Percentiles rank a stretch among this genome's conserved stretches.
Evolutionary conservation across 1,284 basidiomycete genomes (phyloP).

Genomic region (Ustilago xerochloae): DNA sequence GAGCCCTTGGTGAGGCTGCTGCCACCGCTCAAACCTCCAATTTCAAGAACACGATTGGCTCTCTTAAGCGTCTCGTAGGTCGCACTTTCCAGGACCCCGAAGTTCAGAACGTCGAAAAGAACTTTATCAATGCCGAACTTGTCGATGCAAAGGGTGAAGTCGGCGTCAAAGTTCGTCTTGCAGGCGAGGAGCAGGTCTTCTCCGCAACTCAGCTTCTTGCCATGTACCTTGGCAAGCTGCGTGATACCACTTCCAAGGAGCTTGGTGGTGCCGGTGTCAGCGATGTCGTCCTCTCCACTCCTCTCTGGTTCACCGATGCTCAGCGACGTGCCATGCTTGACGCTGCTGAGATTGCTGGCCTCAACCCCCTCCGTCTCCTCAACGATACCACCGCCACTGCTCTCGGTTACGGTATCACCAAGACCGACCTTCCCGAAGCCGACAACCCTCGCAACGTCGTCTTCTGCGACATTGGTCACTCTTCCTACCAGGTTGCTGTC

Average conservation of each 20-base stretch:
- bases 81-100: slow-evolving; percentile 61
- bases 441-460: slow-evolving; percentile 66
- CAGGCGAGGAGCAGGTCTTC: slow-evolving; percentile 62
- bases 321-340: slow-evolving; percentile 66
- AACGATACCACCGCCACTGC: slow-evolving; percentile 68
- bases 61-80: slow-evolving; percentile 67
- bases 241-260: slow-evolving; percentile 65
- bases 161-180: slow-evolving; percentile 66
- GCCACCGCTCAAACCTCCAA: slow-evolving; percentile 67
- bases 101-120: slow-evolving; percentile 65
- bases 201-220: slow-evolving; percentile 67
- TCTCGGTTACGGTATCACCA: slow-evolving; percentile 67
- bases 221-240: slow-evolving; percentile 67
- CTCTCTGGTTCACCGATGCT: slow-evolving; percentile 66
- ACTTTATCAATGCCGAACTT: slow-evolving; percentile 66
- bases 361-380: slow-evolving; percentile 66
- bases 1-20: slow-evolving; percentile 66
- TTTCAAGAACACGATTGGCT: slow-evolving; percentile 68
- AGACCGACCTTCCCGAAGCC: slow-evolving; percentile 67
- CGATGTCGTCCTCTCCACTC: slow-evolving; percentile 67
- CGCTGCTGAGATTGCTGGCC: slow-evolving; percentile 66
- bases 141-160: slow-evolving; percentile 67
- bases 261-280: slow-evolving; percentile 63
- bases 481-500: slow-evolving; percentile 67
- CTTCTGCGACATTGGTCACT: slow-evolving; percentile 68